A percentile compares a stretch with the other conserved stretches of the same genome.
Conservation (phyloP, 177 flowering plant genomes). For the Tripterygium wilfordii region DNA sequence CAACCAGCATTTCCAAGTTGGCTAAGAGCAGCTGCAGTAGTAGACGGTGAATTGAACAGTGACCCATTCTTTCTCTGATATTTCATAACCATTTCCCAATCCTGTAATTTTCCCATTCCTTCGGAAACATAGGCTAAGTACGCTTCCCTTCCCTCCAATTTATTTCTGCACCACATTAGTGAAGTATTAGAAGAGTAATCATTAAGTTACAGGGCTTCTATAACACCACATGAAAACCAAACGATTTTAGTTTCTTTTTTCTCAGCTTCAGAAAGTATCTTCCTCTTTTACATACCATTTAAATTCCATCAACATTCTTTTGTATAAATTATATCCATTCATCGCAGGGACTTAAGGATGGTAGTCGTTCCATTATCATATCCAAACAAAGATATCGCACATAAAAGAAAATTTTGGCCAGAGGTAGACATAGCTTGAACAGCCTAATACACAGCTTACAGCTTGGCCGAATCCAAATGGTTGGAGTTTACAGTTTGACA, state of each 20-base stretch:
- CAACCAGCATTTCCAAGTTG: slow-evolving; percentile 43
- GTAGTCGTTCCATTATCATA: no score
- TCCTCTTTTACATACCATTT: no score
- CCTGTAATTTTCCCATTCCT: slow-evolving; percentile 54
- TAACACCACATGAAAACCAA: not conserved
- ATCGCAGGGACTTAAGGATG: no score
- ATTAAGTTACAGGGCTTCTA: no score
- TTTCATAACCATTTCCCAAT: slow-evolving; percentile 61
- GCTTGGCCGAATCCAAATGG: no score
- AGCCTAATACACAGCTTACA: not conserved
- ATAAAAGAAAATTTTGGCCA: no score
- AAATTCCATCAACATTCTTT: no score
- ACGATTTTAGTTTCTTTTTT: not conserved
- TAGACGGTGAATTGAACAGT: slow-evolving; percentile 79
- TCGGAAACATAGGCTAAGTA: slow-evolving; percentile 76
- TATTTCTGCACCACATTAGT: slow-evolving; percentile 18
- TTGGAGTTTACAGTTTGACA: not conserved
- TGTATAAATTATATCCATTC: no score
- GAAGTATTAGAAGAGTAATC: no score
- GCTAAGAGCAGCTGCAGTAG: slow-evolving; percentile 71
- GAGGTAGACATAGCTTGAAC: no score
- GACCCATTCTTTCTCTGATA: slow-evolving; percentile 88
- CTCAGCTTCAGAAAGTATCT: no score
- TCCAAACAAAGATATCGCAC: no score
- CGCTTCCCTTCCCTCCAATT: slow-evolving; percentile 34